phyloP scores from a whole-genome alignment of 169 alveolate genomes.

The Plasmodium gallinaceum region DNA sequence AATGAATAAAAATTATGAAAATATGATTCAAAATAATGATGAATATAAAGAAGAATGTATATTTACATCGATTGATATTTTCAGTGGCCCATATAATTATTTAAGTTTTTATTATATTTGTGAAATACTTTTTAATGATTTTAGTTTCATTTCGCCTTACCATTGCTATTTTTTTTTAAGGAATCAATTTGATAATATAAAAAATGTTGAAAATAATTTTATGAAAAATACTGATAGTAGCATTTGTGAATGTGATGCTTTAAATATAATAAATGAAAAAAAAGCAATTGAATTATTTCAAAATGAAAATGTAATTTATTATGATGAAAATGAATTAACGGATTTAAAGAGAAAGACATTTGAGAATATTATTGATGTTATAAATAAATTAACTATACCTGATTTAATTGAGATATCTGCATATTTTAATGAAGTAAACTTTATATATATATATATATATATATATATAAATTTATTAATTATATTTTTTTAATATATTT shows the following conservation, averaged over 20 bases:
- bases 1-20: slow-evolving; percentile 27
- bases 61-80: slow-evolving; percentile 74
- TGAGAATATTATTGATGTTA: slow-evolving; percentile 26
- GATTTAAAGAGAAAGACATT: slow-evolving; percentile 16
- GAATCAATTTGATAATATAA: slow-evolving; percentile 40
- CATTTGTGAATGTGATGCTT: slow-evolving; percentile 6
- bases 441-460: background rate
- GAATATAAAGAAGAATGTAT: slow-evolving; percentile 78
- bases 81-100: slow-evolving; percentile 63
- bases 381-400: slow-evolving; percentile 29
- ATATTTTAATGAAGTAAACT: slow-evolving; percentile 55
- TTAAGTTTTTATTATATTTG: slow-evolving; percentile 67
- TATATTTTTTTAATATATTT: background rate
- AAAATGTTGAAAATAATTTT: slow-evolving; percentile 24
- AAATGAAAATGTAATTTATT: slow-evolving; percentile 33
- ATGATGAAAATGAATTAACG: slow-evolving; percentile 33
- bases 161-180: slow-evolving; percentile 74
- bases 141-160: slow-evolving; percentile 68
- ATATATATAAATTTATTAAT: background rate
- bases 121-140: slow-evolving; percentile 66
- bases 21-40: slow-evolving; percentile 17
- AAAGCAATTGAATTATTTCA: slow-evolving; percentile 51
- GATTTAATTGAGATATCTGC: slow-evolving; percentile 61
- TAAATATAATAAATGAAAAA: slow-evolving; percentile 32
- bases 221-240: slow-evolving; percentile 6